These are phyloP conservation scores for Trichoderma sp. DNA, from an alignment of 2,329 filamentous ascomycete species.

Conservation along the genomic window DNA sequence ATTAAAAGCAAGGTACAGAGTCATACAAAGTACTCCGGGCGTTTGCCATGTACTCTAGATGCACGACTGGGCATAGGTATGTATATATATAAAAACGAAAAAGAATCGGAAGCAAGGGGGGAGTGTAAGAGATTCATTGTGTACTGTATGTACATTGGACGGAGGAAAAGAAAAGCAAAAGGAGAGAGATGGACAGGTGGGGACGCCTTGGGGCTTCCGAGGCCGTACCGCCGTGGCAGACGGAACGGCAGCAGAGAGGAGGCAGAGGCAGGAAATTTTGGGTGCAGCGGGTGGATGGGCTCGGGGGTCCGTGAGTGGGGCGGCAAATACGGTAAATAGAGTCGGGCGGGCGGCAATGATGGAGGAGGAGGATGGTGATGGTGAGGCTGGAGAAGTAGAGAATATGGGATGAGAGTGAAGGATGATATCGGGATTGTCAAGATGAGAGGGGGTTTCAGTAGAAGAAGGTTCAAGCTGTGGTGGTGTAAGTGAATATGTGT, in stretches of 20 bases:
- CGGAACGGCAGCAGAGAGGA: conserved; percentile 27
- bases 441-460: not conserved
- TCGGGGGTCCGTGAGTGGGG: conserved; percentile 22
- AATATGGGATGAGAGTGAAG: not conserved
- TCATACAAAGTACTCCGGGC: not conserved
- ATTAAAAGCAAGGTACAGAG: not conserved
- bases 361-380: not conserved
- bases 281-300: not conserved
- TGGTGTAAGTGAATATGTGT: not conserved
- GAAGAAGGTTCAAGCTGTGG: not conserved
- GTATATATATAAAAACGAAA: conserved; percentile 30
- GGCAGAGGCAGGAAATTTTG: not conserved
- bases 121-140: not conserved
- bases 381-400: not conserved
- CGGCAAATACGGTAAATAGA: not conserved
- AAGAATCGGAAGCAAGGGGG: conserved; percentile 31
- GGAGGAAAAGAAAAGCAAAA: not conserved
- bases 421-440: not conserved
- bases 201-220: conserved; percentile 16
- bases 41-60: not conserved
- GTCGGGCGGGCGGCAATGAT: conserved; percentile 6
- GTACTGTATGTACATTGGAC: not conserved
- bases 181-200: not conserved
- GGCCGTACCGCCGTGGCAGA: conserved; percentile 25
- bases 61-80: not conserved